phyloP scores from a whole-genome alignment of 345 rosid species.

The Pistacia atlantica region DNA sequence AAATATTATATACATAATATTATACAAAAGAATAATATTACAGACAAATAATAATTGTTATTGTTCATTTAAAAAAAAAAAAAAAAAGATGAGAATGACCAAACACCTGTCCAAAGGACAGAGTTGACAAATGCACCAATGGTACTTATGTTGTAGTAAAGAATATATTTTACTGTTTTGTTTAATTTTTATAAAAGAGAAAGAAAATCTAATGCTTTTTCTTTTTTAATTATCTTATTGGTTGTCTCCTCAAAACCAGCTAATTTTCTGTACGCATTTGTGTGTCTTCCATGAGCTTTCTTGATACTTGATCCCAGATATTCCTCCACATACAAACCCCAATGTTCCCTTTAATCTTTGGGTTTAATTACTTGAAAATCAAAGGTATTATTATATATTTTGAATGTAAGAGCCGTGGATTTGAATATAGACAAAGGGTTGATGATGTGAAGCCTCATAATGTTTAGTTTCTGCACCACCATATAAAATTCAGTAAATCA shows the following conservation, averaged over 20 bases:
- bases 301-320: conserved; percentile 10
- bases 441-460: conserved; percentile 27
- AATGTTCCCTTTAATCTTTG: not conserved
- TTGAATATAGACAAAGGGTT: too few relatives aligned
- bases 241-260: conserved; percentile 23
- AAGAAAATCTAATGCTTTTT: not conserved
- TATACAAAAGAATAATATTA: too few relatives aligned
- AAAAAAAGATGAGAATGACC: conserved; percentile 16
- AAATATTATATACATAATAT: too few relatives aligned
- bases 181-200: too few relatives aligned
- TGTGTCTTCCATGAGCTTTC: not conserved
- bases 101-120: conserved; percentile 38
- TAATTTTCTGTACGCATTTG: not conserved
- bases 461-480: not conserved
- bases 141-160: conserved; percentile 29
- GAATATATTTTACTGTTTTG: not conserved
- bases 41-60: not conserved
- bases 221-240: conserved; percentile 4
- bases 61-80: not conserved
- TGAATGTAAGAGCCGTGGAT: too few relatives aligned
- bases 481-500: not conserved
- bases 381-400: too few relatives aligned
- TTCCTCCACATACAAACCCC: conserved; percentile 15
- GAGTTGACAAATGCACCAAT: conserved; percentile 39
- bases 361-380: not conserved